These are phyloP conservation scores for Fermentozyma sake DNA, from an alignment of 1,139 yeast species.

Conservation along the genomic window DNA sequence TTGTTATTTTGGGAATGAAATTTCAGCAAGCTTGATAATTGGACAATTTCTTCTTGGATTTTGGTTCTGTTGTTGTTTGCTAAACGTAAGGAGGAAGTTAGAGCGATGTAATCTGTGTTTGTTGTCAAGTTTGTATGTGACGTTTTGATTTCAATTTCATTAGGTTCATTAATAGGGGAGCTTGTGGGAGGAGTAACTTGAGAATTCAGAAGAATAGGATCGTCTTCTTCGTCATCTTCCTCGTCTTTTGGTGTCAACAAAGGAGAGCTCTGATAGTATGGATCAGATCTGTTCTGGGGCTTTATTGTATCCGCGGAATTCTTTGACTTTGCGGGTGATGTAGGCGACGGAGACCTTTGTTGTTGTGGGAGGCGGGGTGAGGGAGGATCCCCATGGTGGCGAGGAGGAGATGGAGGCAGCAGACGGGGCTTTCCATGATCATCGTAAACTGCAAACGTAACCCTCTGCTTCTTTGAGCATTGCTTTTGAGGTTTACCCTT, in stretches of 20 bases:
- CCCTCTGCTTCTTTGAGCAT: slow-evolving; percentile 10
- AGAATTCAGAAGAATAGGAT: slow-evolving; percentile 5
- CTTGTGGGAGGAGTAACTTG: slow-evolving; percentile 8
- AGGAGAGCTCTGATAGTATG: slow-evolving; percentile 28
- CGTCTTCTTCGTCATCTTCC: slow-evolving; percentile 21
- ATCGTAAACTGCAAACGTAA: slow-evolving; percentile 9
- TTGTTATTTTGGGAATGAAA: slow-evolving; percentile 13
- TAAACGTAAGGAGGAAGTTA: slow-evolving; percentile 32
- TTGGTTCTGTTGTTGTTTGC: slow-evolving; percentile 19
- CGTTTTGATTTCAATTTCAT: background rate
- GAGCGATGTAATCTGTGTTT: slow-evolving; percentile 38
- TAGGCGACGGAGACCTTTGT: slow-evolving; percentile 27
- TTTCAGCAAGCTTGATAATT: slow-evolving; percentile 21
- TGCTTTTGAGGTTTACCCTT: slow-evolving; percentile 3
- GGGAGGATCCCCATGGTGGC: too few species aligned
- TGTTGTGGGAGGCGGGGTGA: slow-evolving; percentile 10
- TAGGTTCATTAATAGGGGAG: slow-evolving; percentile 7
- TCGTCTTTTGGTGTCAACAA: slow-evolving; percentile 44
- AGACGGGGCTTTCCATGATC: slow-evolving; percentile 1
- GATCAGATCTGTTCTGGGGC: background rate
- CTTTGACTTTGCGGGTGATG: slow-evolving; percentile 4
- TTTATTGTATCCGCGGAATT: background rate
- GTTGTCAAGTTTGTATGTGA: slow-evolving; percentile 15
- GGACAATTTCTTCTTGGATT: slow-evolving; percentile 30
- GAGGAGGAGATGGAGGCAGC: slow-evolving; percentile 3